Evolutionary conservation across 1,139 yeast species (phyloP).

Genomic region (Saccharomycopsis phalli): DNA sequence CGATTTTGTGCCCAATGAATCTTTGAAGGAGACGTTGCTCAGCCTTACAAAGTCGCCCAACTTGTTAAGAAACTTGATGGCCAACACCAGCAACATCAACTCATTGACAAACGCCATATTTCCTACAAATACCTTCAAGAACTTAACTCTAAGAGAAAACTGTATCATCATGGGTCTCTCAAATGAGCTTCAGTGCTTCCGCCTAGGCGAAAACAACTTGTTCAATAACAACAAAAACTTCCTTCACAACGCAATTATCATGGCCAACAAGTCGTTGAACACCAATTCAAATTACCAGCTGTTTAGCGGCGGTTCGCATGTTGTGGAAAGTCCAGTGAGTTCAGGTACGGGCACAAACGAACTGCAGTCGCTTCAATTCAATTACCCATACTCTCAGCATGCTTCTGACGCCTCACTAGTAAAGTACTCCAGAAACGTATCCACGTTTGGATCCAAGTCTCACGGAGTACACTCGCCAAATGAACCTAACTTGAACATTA

Average conservation of each 20-base stretch:
- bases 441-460: constrained; percentile 20
- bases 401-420: constrained; percentile 9
- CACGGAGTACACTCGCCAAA: constrained; percentile 21
- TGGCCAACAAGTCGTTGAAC: constrained; percentile 23
- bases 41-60: constrained; percentile 15
- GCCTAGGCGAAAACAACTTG: constrained; percentile 12
- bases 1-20: constrained; percentile 16
- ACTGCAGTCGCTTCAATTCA: constrained; percentile 11
- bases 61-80: constrained; percentile 14
- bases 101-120: constrained; percentile 18
- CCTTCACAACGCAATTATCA: constrained; percentile 24
- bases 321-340: background rate
- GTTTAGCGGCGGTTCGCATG: constrained; percentile 7
- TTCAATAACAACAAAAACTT: constrained; percentile 17
- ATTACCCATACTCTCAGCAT: constrained; percentile 15
- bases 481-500: constrained; percentile 19
- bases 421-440: constrained; percentile 16
- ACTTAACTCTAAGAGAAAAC: constrained; percentile 18
- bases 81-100: constrained; percentile 12
- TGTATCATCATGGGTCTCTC: constrained; percentile 22
- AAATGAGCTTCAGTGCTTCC: constrained; percentile 22
- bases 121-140: constrained; percentile 19
- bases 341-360: constrained; percentile 1
- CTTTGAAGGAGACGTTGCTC: constrained; percentile 17
- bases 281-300: constrained; percentile 19